Conservation (phyloP, 2,329 filamentous ascomycete species). For the Phoma sp. region DNA sequence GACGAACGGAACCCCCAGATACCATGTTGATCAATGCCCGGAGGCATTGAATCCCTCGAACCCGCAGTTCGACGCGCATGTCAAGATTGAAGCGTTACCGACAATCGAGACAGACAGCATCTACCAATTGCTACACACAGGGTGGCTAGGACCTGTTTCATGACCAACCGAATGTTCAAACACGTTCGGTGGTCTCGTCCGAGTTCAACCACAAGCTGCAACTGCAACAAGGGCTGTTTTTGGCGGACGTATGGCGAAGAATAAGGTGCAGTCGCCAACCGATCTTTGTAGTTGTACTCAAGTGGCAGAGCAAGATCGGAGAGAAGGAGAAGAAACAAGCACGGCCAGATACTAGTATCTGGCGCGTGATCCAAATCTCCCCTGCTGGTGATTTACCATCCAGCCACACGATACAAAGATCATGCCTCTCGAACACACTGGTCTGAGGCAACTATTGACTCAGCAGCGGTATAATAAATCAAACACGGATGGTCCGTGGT, state of each 20-base stretch:
- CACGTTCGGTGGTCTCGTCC: background rate
- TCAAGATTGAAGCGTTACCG: slow-evolving; percentile 8
- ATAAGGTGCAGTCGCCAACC: slow-evolving; percentile 11
- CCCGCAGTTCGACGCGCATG: background rate
- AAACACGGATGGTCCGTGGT: slow-evolving; percentile 1
- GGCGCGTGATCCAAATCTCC: background rate
- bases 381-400: slow-evolving; percentile 3
- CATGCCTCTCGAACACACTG: slow-evolving; percentile 6
- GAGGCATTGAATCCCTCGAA: slow-evolving; percentile 12
- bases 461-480: slow-evolving; percentile 2
- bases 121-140: slow-evolving; percentile 23
- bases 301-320: slow-evolving; percentile 1
- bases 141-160: slow-evolving; percentile 24
- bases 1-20: slow-evolving; percentile 17
- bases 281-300: background rate
- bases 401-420: background rate
- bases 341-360: no score
- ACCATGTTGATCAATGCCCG: slow-evolving; percentile 12
- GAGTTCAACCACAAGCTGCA: background rate
- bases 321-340: slow-evolving; percentile 1
- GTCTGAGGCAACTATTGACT: background rate
- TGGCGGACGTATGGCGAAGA: slow-evolving; percentile 6
- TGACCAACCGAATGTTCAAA: slow-evolving; percentile 6
- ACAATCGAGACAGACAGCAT: slow-evolving; percentile 8
- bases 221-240: background rate